These are phyloP conservation scores for Aspergillus pseudotamarii DNA, from an alignment of 2,329 filamentous ascomycete genomes.

Conservation along the genomic window DNA sequence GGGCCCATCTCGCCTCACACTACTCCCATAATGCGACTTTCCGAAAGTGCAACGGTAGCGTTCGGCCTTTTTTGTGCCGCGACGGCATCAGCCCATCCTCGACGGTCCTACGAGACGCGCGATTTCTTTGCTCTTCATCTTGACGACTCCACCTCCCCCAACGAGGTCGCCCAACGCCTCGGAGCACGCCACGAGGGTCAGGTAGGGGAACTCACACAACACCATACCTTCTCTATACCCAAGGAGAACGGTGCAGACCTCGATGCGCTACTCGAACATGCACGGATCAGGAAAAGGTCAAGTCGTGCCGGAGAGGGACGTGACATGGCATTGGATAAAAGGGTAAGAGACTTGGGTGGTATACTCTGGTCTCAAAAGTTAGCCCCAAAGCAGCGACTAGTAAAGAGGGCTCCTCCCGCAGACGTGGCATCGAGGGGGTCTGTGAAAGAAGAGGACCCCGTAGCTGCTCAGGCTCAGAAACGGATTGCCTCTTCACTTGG, in stretches of 20 bases:
- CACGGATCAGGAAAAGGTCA: conserved; percentile 64
- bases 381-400: conserved; percentile 61
- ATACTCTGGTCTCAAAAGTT: conserved; percentile 82
- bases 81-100: conserved; percentile 52
- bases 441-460: conserved; percentile 44
- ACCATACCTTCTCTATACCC: conserved; percentile 81
- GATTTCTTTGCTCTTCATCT: conserved; percentile 96
- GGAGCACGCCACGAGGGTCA: conserved; percentile 80
- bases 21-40: conserved; percentile 27
- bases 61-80: conserved; percentile 45
- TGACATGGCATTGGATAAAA: conserved; percentile 19
- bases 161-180: conserved; percentile 68
- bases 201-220: conserved; percentile 74
- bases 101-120: conserved; percentile 74
- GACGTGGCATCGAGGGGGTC: conserved; percentile 38
- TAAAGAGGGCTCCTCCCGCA: conserved; percentile 58
- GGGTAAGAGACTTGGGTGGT: conserved; percentile 65
- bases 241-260: conserved; percentile 59
- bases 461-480: conserved; percentile 61
- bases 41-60: conserved; percentile 24
- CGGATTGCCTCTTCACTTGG: conserved; percentile 66
- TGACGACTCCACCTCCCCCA: conserved; percentile 65
- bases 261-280: conserved; percentile 53
- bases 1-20: neutral
- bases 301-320: conserved; percentile 43